Percentiles rank a stretch among this genome's conserved stretches.
phyloP scores from a whole-genome alignment of 192 early-diverging fungal genomes.

The Podila epicladia region DNA sequence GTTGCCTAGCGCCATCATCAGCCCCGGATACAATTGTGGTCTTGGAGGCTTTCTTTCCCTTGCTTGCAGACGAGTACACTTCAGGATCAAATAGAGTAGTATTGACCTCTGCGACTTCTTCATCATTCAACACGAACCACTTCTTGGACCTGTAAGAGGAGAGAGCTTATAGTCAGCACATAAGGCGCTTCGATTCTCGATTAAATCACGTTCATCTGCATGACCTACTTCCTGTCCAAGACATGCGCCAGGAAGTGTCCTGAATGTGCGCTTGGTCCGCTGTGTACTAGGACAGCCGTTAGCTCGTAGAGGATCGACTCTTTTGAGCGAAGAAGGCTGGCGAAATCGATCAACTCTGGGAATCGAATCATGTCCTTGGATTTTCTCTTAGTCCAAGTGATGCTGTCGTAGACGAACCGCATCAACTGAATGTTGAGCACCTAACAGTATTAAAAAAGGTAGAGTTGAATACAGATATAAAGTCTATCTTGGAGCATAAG shows the following conservation, averaged over 20 bases:
- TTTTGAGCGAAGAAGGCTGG: constrained; percentile 13
- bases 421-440: constrained; percentile 52
- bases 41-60: background rate
- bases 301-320: constrained; percentile 32
- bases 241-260: constrained; percentile 54
- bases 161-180: background rate
- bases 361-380: constrained; percentile 44
- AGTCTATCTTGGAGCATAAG: background rate
- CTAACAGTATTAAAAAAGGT: background rate
- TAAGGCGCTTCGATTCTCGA: too few relatives aligned
- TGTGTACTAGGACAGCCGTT: constrained; percentile 51
- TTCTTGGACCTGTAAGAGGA: constrained; percentile 25
- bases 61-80: background rate
- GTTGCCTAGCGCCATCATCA: constrained; percentile 4
- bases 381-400: constrained; percentile 48
- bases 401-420: constrained; percentile 49
- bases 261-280: constrained; percentile 51
- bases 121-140: constrained; percentile 55
- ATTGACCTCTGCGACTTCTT: constrained; percentile 41
- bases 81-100: constrained; percentile 40
- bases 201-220: too few relatives aligned
- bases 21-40: background rate
- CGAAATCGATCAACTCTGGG: constrained; percentile 39
- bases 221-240: constrained; percentile 27
- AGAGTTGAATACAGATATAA: background rate